These are phyloP conservation scores for Saccharomycopsis capsularis DNA, from an alignment of 805 yeast genomes.

Conservation along the genomic window DNA sequence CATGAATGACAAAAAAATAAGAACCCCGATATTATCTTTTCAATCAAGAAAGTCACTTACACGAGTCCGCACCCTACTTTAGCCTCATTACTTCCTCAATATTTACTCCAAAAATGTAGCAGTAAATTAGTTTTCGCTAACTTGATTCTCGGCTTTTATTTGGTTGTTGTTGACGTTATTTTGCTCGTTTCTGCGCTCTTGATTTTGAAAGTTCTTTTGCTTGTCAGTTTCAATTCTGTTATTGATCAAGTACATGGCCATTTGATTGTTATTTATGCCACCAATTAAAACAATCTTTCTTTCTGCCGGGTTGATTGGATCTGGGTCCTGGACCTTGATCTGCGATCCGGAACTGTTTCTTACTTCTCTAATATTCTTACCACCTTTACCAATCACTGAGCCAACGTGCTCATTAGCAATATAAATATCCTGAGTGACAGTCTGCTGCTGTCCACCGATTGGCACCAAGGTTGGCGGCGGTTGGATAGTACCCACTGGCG, in stretches of 20 bases:
- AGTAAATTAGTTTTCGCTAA: too few species aligned
- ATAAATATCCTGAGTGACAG: constrained; percentile 56
- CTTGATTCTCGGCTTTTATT: neutral
- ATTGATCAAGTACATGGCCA: constrained; percentile 65
- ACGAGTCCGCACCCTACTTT: too few species aligned
- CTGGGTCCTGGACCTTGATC: constrained; percentile 58
- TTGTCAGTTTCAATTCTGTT: constrained; percentile 64
- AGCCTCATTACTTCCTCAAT: too few species aligned
- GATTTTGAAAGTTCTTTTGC: constrained; percentile 27
- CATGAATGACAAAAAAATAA: too few species aligned
- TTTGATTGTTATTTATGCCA: constrained; percentile 56
- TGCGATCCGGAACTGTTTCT: constrained; percentile 69
- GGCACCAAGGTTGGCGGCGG: constrained; percentile 11
- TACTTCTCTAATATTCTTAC: constrained; percentile 72
- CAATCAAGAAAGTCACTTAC: too few species aligned
- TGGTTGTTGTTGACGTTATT: neutral
- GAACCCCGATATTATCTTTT: too few species aligned
- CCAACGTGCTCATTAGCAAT: constrained; percentile 79
- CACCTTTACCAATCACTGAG: constrained; percentile 79
- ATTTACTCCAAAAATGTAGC: too few species aligned
- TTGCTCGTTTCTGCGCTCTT: neutral
- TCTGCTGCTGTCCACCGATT: constrained; percentile 24
- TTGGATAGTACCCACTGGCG: constrained; percentile 14
- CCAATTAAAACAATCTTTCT: constrained; percentile 67
- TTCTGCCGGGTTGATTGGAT: constrained; percentile 43